phyloP scores from a whole-genome alignment of 148 eudicot species.

The Silene conica region DNA sequence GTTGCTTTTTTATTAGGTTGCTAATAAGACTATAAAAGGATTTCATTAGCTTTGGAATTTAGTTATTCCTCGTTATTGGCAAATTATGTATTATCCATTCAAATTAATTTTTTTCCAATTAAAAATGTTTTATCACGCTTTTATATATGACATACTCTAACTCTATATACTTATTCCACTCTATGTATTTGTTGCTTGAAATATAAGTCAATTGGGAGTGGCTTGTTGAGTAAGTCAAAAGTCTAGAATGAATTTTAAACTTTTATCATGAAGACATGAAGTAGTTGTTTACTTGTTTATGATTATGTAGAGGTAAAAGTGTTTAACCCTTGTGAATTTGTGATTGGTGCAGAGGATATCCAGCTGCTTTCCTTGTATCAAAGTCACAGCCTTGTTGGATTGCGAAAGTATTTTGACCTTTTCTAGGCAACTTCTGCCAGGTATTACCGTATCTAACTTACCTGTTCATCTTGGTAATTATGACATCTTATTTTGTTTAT shows the following conservation, averaged over 20 bases:
- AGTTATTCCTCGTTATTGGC: no score
- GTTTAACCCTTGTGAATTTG: conserved; percentile 4
- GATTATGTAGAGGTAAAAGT: conserved; percentile 8
- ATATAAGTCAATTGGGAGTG: conserved; percentile 1
- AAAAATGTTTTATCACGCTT: background rate
- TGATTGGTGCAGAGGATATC: conserved; percentile 33
- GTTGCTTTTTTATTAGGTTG: no score
- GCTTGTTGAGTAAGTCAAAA: conserved; percentile 18
- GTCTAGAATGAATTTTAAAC: background rate
- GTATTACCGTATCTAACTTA: conserved; percentile 7
- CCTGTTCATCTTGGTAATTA: conserved; percentile 12
- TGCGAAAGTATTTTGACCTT: conserved; percentile 20
- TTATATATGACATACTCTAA: background rate
- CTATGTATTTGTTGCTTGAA: conserved; percentile 9
- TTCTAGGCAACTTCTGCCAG: conserved; percentile 31
- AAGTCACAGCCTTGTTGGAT: conserved; percentile 23
- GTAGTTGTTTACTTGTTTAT: background rate
- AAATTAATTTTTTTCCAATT: no score
- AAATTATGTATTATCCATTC: no score
- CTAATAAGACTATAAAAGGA: no score
- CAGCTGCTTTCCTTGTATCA: conserved; percentile 29
- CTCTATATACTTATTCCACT: background rate
- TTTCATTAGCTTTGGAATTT: no score
- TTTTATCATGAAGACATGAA: background rate
- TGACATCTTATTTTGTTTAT: background rate